These are phyloP conservation scores for Emergomyces orientalis DNA, from an alignment of 2,329 filamentous ascomycete genomes.

Conservation along the genomic window DNA sequence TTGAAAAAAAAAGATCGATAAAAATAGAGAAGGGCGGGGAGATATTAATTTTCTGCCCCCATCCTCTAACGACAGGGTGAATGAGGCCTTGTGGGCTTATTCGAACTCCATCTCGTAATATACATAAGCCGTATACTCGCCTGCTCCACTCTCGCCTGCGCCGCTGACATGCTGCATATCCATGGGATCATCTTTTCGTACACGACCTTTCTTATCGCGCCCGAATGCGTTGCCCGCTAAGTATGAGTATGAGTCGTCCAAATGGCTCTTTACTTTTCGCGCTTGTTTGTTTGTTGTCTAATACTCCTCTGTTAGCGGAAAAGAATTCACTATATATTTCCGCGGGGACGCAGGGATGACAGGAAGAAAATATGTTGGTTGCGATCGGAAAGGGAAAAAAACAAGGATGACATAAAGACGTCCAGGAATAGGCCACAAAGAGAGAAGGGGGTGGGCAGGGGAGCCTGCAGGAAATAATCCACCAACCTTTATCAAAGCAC, in stretches of 20 bases:
- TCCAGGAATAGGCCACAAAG: not conserved
- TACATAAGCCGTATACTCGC: conserved; percentile 89
- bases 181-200: conserved; percentile 81
- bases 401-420: not conserved
- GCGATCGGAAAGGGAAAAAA: not conserved
- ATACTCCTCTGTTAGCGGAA: conserved; percentile 11
- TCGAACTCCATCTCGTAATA: conserved; percentile 88
- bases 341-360: not conserved
- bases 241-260: conserved; percentile 82
- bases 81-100: conserved; percentile 22
- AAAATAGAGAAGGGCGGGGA: not conserved
- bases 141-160: conserved; percentile 53
- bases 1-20: not conserved
- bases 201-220: conserved; percentile 83
- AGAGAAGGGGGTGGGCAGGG: not conserved
- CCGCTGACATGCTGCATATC: conserved; percentile 61
- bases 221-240: conserved; percentile 90
- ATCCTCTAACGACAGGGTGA: not conserved
- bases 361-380: not conserved
- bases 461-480: not conserved
- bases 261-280: conserved; percentile 66
- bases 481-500: conserved; percentile 71
- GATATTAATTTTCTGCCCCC: not conserved
- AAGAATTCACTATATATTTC: not conserved
- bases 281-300: conserved; percentile 75